phyloP scores from a whole-genome alignment of 163 green algal genomes.

The Scenedesmus sp. region DNA sequence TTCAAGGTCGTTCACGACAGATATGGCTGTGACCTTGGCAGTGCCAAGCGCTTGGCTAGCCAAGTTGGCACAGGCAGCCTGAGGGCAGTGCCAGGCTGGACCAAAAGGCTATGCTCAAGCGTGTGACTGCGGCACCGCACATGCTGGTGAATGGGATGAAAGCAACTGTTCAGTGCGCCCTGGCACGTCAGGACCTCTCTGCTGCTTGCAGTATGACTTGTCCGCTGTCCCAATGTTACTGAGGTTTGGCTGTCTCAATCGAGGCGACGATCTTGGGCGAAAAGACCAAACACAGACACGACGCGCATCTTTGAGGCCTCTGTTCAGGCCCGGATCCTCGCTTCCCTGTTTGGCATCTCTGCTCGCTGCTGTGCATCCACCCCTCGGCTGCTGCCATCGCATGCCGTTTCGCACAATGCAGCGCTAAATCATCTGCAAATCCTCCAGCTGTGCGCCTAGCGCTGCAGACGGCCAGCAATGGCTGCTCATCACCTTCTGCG shows the following conservation, averaged over 20 bases:
- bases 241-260: neutral
- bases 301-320: neutral
- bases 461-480: neutral
- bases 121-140: too few species aligned
- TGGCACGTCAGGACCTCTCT: too few species aligned
- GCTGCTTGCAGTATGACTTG: too few species aligned
- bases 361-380: neutral
- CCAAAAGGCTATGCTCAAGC: too few species aligned
- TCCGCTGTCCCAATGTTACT: neutral
- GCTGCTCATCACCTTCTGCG: neutral
- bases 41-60: too few species aligned
- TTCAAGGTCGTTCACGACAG: too few species aligned
- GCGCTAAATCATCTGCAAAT: neutral
- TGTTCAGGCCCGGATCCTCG: neutral
- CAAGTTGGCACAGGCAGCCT: too few species aligned
- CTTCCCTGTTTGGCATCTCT: neutral
- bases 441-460: neutral
- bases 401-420: neutral
- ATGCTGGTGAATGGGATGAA: too few species aligned
- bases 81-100: too few species aligned
- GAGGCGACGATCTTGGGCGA: neutral
- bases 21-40: too few species aligned
- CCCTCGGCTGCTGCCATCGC: neutral
- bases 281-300: too few species aligned
- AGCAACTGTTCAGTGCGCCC: too few species aligned